phyloP scores from a whole-genome alignment of 306 rosid species.

The Quercus bicolor region DNA sequence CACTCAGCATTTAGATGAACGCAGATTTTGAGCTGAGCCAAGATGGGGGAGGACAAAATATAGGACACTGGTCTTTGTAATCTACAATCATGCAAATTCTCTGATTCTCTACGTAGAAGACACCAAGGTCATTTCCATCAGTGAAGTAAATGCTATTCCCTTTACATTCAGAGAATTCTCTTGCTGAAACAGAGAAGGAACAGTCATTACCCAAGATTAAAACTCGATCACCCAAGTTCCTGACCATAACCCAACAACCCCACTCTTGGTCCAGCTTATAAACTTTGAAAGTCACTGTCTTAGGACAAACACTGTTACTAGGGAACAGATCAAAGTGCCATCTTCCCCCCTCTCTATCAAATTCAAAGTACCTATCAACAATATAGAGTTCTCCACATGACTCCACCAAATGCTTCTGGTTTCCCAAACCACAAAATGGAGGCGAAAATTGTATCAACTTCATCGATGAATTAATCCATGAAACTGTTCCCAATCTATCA shows the following conservation, averaged over 20 bases:
- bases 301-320: neutral
- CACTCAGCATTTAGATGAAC: too few relatives aligned
- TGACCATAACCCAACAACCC: slow-evolving; percentile 39
- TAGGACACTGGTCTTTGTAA: too few relatives aligned
- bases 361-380: slow-evolving; percentile 23
- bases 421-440: neutral
- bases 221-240: slow-evolving; percentile 23
- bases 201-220: slow-evolving; percentile 34
- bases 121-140: too few relatives aligned
- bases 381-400: slow-evolving; percentile 33
- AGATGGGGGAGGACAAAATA: too few relatives aligned
- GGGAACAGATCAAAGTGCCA: too few relatives aligned
- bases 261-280: slow-evolving; percentile 39
- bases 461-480: slow-evolving; percentile 20
- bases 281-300: slow-evolving; percentile 41
- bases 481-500: slow-evolving; percentile 34
- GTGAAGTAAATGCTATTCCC: slow-evolving; percentile 34
- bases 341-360: neutral
- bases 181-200: slow-evolving; percentile 20
- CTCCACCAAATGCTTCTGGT: slow-evolving; percentile 33
- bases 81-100: too few relatives aligned
- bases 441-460: slow-evolving; percentile 36
- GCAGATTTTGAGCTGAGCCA: too few relatives aligned
- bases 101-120: too few relatives aligned
- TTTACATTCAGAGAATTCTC: slow-evolving; percentile 22